Percentiles rank a stretch among this genome's conserved stretches.
Evolutionary conservation across 2,329 filamentous ascomycete genomes (phyloP).

Genomic region (Pseudogymnoascus verrucosus): DNA sequence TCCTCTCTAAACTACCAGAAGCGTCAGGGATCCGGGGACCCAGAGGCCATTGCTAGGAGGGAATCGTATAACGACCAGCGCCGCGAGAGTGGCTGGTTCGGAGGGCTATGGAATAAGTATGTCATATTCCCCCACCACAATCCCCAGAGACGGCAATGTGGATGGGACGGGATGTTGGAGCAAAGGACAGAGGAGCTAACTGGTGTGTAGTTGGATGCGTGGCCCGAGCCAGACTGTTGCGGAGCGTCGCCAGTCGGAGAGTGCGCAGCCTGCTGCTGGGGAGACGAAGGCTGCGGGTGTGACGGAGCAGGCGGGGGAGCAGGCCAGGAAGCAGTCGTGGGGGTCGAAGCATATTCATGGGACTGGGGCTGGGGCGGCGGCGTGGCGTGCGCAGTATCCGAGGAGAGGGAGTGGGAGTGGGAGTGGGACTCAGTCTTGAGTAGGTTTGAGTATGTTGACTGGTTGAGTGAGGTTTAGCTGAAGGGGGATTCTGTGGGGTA

Average conservation of each 20-base stretch:
- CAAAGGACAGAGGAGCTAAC: background rate
- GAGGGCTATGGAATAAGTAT: constrained; percentile 33
- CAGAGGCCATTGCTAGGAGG: background rate
- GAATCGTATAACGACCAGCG: constrained; percentile 8
- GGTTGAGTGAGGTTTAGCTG: background rate
- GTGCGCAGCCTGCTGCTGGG: background rate
- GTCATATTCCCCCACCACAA: constrained; percentile 11
- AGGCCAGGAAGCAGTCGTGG: background rate
- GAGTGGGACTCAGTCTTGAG: background rate
- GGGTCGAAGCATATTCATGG: constrained; percentile 4
- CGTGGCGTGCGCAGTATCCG: background rate
- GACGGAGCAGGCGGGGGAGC: background rate
- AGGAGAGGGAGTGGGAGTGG: background rate
- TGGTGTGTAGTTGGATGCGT: background rate
- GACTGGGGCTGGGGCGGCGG: background rate
- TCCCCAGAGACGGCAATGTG: too few relatives aligned
- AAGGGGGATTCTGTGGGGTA: background rate
- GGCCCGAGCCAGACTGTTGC: background rate
- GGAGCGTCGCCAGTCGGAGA: background rate
- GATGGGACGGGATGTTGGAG: background rate
- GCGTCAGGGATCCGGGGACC: background rate
- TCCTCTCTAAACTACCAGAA: background rate
- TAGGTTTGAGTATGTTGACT: background rate
- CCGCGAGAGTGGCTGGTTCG: constrained; percentile 18
- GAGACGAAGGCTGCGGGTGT: background rate